Base-by-base conservation (phyloP, 140 eudicot species). In the Stevia rebaudiana region DNA sequence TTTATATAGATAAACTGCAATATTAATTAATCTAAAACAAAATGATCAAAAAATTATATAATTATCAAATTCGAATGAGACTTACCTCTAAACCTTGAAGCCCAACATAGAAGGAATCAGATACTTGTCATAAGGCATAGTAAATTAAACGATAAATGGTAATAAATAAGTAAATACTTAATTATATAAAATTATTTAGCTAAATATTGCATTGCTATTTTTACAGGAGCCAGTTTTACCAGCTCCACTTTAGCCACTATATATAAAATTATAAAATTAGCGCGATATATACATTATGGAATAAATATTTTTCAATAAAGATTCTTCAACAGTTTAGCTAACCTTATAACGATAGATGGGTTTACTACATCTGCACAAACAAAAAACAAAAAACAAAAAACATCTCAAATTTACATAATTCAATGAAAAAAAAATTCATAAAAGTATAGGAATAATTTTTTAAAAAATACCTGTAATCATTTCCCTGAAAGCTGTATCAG, bases 211-310 rank as follows among this genome's bases (percentile, higher is more conserved):
- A 90, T 82, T 36, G 94, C 86, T 68, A 90, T 68, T 67, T 90
- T 90, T 58, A 94, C 95, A 61, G n/a, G 97, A 87, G 77, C 87
- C 97, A n/a, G 97, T 90, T 80, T 90, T 90, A 68, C 97, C 97
- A 46, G 97, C 86, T 56, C 97, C 97, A 78, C 97, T 90, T 76
- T 90, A 95, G 68, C 97, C 97, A 75, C 97, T 90, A 62, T 19
- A 17, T 6, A 73, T 2, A 61, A 31, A 47, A 33, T 51, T 19
- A 42, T 16, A 55, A 46, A 31, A 67, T 41, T 21, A 50, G 35
- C 21, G 37, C 57, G 8, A n/a, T n/a, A 24, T 18, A 19, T 35
- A n/a, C 23, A 67, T n/a, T n/a, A n/a, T n/a, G 11, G 47, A 67
- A 11, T 35, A 31, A 49, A 2, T 2, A 31, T 6, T 64, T 43